Evolutionary conservation across 257 asterid species (phyloP), one percentile per base, ranked within the genome.

Genomic region (Orobanche coerulescens): DNA sequence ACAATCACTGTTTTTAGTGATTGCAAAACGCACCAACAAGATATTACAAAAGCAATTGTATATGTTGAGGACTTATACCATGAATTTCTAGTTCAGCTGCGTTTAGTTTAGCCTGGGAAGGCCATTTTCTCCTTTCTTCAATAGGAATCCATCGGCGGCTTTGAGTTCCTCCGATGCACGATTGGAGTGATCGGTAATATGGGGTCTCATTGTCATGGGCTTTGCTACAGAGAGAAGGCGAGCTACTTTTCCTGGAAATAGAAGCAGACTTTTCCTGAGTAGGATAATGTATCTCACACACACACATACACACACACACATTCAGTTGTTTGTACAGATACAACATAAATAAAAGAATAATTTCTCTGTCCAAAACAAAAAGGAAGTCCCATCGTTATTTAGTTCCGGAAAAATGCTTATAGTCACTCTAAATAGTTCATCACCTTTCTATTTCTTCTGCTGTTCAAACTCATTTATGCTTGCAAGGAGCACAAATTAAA

Each of bases 121-220:
- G 97, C 99, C 96, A 89, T 58, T 87, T 87, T 46, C 70, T 70
- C 81, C 94, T 77, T 72, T 76, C 87, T 68, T 80, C 84, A 22
- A 89, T 82, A 22, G 97, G 85, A 69, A 73, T 68, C 99, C 99
- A 93, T 66, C 99, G 87, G 24, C 77, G 88, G 78, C 84, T 83
- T 54, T 83, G 96, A 26, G 97, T 84, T 71, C 97, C 99, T 52
- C 86, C 94, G 53, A 93, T 73, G 79, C 99, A 93, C 46, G 76
- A 62, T 33, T 81, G 92, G 58, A 93, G 96, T 13, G 95, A 86
- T 65, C 94, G 84, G 68, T 93, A 93, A 70, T 93, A 82, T 2
- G 99, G 96, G 59, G 94, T 74, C 77, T 93, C 97, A 53, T 81
- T 43, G 66, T 93, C 96, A 49, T 73, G 91, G 64, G 71, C 83